These are phyloP conservation scores for Pseudocercospora ulei DNA, from an alignment of 2,329 filamentous ascomycete species.

Conservation along the genomic window DNA sequence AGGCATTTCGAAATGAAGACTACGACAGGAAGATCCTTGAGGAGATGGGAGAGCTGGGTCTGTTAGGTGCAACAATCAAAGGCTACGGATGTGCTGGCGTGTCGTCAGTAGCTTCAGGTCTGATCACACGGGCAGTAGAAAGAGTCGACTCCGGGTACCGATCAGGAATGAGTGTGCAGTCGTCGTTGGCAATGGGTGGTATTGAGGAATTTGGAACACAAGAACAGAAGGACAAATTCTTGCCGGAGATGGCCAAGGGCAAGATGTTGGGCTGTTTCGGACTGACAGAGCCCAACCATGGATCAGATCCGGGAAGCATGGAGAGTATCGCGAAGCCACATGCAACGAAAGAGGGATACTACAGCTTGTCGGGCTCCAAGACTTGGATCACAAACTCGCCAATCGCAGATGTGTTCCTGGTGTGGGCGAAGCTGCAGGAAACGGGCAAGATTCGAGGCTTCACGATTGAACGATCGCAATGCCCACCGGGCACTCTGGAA, in stretches of 20 bases:
- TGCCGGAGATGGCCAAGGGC: slow-evolving; percentile 72
- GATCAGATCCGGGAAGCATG: slow-evolving; percentile 84
- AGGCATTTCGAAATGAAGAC: slow-evolving; percentile 75
- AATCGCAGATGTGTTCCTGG: slow-evolving; percentile 71
- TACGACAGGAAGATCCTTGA: slow-evolving; percentile 77
- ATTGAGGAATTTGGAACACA: slow-evolving; percentile 79
- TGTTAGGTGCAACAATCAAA: slow-evolving; percentile 74
- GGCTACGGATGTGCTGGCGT: slow-evolving; percentile 84
- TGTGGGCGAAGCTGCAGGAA: slow-evolving; percentile 87
- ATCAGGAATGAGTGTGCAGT: slow-evolving; percentile 88
- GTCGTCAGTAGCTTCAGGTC: slow-evolving; percentile 74
- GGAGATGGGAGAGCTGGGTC: slow-evolving; percentile 88
- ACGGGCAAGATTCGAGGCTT: slow-evolving; percentile 94
- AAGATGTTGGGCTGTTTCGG: slow-evolving; percentile 78
- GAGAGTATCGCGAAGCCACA: slow-evolving; percentile 78
- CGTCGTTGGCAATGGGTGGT: slow-evolving; percentile 83
- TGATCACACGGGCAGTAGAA: slow-evolving; percentile 85
- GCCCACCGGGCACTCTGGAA: slow-evolving; percentile 77
- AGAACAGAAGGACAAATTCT: slow-evolving; percentile 75
- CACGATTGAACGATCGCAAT: slow-evolving; percentile 72
- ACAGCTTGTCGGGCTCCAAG: slow-evolving; percentile 69
- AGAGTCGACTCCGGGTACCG: slow-evolving; percentile 85
- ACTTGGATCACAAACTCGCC: slow-evolving; percentile 96
- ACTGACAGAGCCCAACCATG: slow-evolving; percentile 85
- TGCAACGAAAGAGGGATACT: slow-evolving; percentile 72